Base-by-base conservation (phyloP, 2,329 filamentous ascomycete genomes). In the Tolypocladium nubicola region DNA sequence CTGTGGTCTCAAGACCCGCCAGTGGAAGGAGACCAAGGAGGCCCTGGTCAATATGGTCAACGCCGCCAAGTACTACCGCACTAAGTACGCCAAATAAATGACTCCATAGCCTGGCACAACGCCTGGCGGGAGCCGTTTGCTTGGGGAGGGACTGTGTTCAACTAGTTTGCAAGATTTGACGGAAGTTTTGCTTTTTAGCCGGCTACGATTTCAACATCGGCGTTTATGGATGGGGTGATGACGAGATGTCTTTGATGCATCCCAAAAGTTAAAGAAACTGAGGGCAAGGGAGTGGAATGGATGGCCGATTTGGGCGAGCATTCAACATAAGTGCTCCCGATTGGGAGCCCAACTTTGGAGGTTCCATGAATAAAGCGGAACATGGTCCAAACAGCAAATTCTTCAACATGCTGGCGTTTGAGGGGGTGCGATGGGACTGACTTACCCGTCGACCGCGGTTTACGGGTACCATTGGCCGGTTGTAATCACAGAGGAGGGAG, bases 1-100 rank as follows among this genome's bases (percentile, higher is more conserved):
- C 82, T 99, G 94, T 73, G 94, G 94, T 82, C 86, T 99, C 60
- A 99, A 99, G 90, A 99, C 94, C 67, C 89, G 94, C 69, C 89
- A 96, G 81, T 97, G 94, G 93, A 85, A 88, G 76, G 93, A 99
- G 86, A 96, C 92, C 76, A 97, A 97, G 88, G 90, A 90, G 72
- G 90, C 93, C 59, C 80, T 99, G 72, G 80, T 79, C 80, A 96
- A 97, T 87, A 88, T 99, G 90, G 93, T 99, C 78, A 92, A 93
- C 75, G 94, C 94, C 59, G 93, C 94, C 82, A 97, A 97, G 85
- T 87, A 80, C 83, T 97, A 86, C 91, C 93, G 94, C 74, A 77
- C 87, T 76, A 91, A 96, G 84, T 88, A 95, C 79, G 73, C 84
- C 74, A 85, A 88, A 77, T 80, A 81, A 75, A 67, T 30, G 45